Conservation (phyloP, 148 eudicot genomes). For the Vaccinium vitisidaea region DNA sequence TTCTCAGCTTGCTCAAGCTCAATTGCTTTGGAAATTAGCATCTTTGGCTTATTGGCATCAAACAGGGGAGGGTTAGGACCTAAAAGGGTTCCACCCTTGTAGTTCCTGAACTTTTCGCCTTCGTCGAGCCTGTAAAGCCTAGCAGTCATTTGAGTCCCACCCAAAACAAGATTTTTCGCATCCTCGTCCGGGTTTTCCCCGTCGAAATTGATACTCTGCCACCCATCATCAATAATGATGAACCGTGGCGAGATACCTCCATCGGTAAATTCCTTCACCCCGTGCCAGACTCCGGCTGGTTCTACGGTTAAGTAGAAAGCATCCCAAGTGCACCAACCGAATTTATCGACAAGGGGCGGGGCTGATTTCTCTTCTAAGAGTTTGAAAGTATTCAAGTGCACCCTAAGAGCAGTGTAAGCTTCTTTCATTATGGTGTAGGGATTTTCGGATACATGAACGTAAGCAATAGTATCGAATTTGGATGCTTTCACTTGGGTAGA, state of each 20-base stretch:
- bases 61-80: constrained; percentile 39
- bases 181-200: constrained; percentile 38
- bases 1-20: constrained; percentile 54
- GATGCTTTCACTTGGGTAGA: constrained; percentile 41
- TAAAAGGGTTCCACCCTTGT: constrained; percentile 41
- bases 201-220: constrained; percentile 60
- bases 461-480: constrained; percentile 50
- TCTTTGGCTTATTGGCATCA: constrained; percentile 49
- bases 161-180: constrained; percentile 41
- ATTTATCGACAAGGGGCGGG: constrained; percentile 45
- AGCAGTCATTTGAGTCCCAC: constrained; percentile 70
- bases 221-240: constrained; percentile 67
- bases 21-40: constrained; percentile 51
- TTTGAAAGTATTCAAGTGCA: constrained; percentile 56
- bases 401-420: constrained; percentile 54
- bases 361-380: constrained; percentile 60
- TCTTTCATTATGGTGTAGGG: constrained; percentile 66
- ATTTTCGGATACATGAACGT: constrained; percentile 57
- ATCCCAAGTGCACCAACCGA: constrained; percentile 87
- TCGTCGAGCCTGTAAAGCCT: constrained; percentile 59
- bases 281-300: constrained; percentile 56
- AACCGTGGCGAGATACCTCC: constrained; percentile 50
- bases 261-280: constrained; percentile 43
- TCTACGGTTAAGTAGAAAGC: constrained; percentile 62
- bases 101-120: constrained; percentile 52